Conservation (phyloP, 768 basidiomycete genomes). For the Hygrophoropsis aurantiaca region DNA sequence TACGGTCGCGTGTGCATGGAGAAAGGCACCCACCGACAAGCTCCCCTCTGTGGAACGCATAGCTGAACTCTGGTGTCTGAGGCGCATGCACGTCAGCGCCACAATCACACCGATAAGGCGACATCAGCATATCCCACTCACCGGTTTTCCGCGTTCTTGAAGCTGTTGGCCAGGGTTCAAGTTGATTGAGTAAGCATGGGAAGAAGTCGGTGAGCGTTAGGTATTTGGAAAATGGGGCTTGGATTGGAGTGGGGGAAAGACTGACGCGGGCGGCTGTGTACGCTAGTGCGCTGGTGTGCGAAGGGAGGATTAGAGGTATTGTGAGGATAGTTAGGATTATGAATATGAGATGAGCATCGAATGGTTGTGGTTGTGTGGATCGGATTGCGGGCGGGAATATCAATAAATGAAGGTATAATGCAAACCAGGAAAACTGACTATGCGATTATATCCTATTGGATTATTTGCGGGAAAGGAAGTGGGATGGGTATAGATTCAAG, state of each 20-base stretch:
- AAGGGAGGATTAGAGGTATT: no score
- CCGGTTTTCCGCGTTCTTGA: no score
- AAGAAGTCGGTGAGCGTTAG: no score
- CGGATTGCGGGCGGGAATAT: no score
- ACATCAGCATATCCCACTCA: background rate
- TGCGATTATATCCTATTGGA: slow-evolving; percentile 43
- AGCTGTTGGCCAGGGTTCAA: slow-evolving; percentile 1
- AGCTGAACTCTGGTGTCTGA: slow-evolving; percentile 51
- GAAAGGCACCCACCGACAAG: slow-evolving; percentile 47
- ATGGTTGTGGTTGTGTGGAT: no score
- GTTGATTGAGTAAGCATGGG: slow-evolving; percentile 44
- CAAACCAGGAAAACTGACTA: no score
- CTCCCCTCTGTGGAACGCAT: slow-evolving; percentile 56
- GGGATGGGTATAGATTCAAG: no score
- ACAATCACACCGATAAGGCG: background rate
- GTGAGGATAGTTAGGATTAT: no score
- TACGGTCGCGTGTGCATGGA: no score
- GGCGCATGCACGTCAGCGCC: background rate
- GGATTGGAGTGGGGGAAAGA: slow-evolving; percentile 2
- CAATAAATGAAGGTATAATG: no score
- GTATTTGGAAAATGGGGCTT: slow-evolving; percentile 19
- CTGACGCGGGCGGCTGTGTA: slow-evolving; percentile 47
- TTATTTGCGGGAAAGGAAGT: no score
- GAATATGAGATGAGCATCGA: no score
- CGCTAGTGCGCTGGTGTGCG: slow-evolving; percentile 44